Base-by-base conservation (phyloP, 139 green algal species). In the Chlorella sorokiniana region DNA sequence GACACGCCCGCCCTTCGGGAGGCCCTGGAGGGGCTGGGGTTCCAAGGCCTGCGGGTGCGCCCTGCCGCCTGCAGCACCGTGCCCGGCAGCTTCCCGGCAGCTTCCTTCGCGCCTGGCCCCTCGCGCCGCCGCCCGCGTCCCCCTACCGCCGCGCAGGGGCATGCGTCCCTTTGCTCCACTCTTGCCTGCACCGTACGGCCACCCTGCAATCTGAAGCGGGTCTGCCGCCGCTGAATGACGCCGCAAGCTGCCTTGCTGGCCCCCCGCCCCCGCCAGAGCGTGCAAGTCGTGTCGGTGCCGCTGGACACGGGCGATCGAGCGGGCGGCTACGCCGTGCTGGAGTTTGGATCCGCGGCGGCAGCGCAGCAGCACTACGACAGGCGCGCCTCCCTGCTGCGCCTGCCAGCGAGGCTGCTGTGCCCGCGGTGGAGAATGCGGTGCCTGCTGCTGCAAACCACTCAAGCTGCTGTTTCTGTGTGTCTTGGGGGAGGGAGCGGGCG, bases 301-400 rank as follows among this genome's bases (percentile, higher is more conserved):
- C 56, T 79, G 51, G 72, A 79, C 38, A 9, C 7, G 9, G 52
- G 52, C 4, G 72, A 79, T 40, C 51, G 72, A 1, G 22, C 16
- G 29, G 22, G 35, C 31, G 72, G 72, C 35, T 79, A 79, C 72
- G 72, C 72, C 52, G 72, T 79, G 72, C 72, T 79, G 51, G 35
- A 51, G 35, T 79, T 79, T 51, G 35, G 23, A 10, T 79, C 70
- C 5, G 41, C 41, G 18, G 20, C 11, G 4, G 40, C 33, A 10
- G 68, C 68, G 29, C 68, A 75, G 14, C 68, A n/a, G 0, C 41
- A 75, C 25, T 59, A 75, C 42, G 42, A 75, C 41, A 40, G 23
- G 68, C 44, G 41, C 56, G 68, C 6, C 3, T 18, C 52, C 52
- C n/a, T n/a, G n/a, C n/a, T n/a, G n/a, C n/a, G n/a, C n/a, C n/a